phyloP scores from a whole-genome alignment of 1,284 basidiomycete genomes.

The Sporisorium iseilematis-ciliati region DNA sequence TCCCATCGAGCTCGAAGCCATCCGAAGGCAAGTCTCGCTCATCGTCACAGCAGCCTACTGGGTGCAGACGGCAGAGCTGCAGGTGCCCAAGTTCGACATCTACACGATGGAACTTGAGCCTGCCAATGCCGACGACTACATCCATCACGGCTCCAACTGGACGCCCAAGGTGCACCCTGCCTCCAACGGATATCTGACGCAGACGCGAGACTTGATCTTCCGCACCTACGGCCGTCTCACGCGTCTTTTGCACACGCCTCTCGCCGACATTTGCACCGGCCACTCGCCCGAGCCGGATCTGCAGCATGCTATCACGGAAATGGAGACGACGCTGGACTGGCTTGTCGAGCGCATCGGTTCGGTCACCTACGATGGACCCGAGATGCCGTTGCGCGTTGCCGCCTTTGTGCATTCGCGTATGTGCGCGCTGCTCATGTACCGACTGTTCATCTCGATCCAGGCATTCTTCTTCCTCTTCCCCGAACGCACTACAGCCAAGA shows the following conservation, averaged over 20 bases:
- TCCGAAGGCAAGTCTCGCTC: slow-evolving; percentile 36
- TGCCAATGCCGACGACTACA: slow-evolving; percentile 45
- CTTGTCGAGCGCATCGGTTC: slow-evolving; percentile 42
- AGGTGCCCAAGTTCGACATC: slow-evolving; percentile 52
- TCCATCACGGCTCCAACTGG: slow-evolving; percentile 59
- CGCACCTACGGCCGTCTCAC: slow-evolving; percentile 51
- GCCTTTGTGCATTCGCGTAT: slow-evolving; percentile 53
- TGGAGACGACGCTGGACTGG: slow-evolving; percentile 53
- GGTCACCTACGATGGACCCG: slow-evolving; percentile 47
- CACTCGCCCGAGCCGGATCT: slow-evolving; percentile 57
- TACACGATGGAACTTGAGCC: slow-evolving; percentile 49
- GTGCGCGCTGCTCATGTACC: slow-evolving; percentile 45
- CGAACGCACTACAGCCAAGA: slow-evolving; percentile 35
- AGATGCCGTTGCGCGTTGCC: slow-evolving; percentile 52
- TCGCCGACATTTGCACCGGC: slow-evolving; percentile 52
- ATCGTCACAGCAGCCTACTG: slow-evolving; percentile 47
- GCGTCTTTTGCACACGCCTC: slow-evolving; percentile 55
- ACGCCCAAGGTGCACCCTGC: slow-evolving; percentile 42
- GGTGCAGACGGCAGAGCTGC: slow-evolving; percentile 51
- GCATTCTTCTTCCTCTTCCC: slow-evolving; percentile 51
- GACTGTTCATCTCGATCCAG: slow-evolving; percentile 51
- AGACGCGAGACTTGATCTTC: slow-evolving; percentile 50
- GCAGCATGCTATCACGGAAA: slow-evolving; percentile 54
- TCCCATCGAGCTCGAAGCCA: slow-evolving; percentile 48
- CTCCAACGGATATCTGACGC: slow-evolving; percentile 46